Percentiles rank a stretch among this genome's conserved stretches.
These are phyloP conservation scores for Colletotrichum sp. DNA, from an alignment of 2,329 filamentous ascomycete genomes.

Conservation along the genomic window DNA sequence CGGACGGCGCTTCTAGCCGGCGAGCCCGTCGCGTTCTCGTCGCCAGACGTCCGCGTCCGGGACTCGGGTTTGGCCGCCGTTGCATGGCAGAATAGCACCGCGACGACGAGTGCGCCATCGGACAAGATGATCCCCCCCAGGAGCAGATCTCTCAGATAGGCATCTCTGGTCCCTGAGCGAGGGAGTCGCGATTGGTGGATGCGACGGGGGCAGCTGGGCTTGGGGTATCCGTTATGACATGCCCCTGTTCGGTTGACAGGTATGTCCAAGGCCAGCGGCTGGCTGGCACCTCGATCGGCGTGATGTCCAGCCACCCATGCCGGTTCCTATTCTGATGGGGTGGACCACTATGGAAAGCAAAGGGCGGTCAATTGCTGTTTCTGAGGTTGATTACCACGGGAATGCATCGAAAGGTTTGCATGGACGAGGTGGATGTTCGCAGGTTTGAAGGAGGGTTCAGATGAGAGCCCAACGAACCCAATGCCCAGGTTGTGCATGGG, in stretches of 20 bases:
- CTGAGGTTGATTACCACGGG: neutral
- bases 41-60: neutral
- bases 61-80: neutral
- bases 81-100: neutral
- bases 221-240: constrained; percentile 6
- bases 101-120: neutral
- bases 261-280: neutral
- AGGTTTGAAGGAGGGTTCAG: neutral
- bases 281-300: neutral
- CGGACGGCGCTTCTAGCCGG: neutral
- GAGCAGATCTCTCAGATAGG: neutral
- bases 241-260: neutral
- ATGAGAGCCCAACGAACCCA: constrained; percentile 19
- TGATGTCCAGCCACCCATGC: neutral
- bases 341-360: neutral
- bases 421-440: constrained; percentile 7
- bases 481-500: constrained; percentile 2
- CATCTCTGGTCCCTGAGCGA: neutral
- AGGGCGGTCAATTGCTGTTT: constrained; percentile 17
- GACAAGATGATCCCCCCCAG: neutral
- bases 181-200: neutral
- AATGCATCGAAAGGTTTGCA: neutral
- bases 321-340: neutral
- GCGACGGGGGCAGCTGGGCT: neutral
- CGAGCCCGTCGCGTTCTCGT: neutral